Percentiles rank a stretch among this genome's conserved stretches.
Conservation (phyloP, 371 early-diverging fungal genomes). For the Chytridium lagenaria region DNA sequence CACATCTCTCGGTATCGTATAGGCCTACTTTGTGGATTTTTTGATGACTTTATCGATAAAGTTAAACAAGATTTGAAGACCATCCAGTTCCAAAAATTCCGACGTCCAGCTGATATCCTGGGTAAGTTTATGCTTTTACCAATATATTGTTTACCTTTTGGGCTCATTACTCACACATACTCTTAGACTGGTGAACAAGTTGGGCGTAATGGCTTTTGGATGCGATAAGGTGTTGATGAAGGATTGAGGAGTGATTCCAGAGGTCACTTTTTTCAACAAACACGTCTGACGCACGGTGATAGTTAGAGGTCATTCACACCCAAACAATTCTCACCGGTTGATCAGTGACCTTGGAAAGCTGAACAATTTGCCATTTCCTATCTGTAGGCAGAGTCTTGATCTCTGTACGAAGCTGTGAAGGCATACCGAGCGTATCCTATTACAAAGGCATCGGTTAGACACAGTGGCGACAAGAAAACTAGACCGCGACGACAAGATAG, state of each 20-base stretch:
- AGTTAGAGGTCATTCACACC: too few relatives aligned
- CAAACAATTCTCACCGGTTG: neutral
- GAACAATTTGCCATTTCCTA: conserved; percentile 15
- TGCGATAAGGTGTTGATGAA: neutral
- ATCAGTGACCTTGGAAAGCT: neutral
- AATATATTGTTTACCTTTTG: conserved; percentile 6
- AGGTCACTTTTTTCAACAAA: neutral
- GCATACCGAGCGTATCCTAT: conserved; percentile 6
- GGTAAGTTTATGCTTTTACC: neutral
- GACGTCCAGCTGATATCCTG: conserved; percentile 12
- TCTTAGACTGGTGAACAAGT: neutral
- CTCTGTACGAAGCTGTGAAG: neutral
- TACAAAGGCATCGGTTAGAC: too few relatives aligned
- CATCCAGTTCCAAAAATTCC: neutral
- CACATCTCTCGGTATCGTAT: neutral
- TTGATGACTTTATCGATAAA: neutral
- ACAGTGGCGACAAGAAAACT: too few relatives aligned
- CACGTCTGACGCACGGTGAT: neutral
- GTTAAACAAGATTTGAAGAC: neutral
- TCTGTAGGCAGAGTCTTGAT: neutral
- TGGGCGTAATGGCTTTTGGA: neutral
- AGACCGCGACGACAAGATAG: too few relatives aligned
- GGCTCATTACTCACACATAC: conserved; percentile 14
- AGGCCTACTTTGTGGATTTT: neutral
- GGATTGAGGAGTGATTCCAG: neutral